Percentiles rank a stretch among this genome's conserved stretches.
These are phyloP conservation scores for Austropuccinia psidii DNA, from an alignment of 1,284 basidiomycete species.

Conservation along the genomic window DNA sequence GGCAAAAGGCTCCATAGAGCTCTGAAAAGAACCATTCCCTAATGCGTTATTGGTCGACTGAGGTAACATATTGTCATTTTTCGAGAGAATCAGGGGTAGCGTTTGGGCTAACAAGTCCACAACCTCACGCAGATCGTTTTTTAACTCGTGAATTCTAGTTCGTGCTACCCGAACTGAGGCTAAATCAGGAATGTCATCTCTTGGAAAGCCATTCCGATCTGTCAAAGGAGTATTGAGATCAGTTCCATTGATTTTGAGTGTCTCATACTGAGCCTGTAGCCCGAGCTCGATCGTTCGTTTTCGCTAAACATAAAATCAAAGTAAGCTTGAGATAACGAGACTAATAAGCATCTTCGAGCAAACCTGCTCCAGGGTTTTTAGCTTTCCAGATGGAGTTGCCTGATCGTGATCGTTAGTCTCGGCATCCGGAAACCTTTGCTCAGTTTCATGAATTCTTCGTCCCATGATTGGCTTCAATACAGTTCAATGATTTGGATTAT, in stretches of 20 bases:
- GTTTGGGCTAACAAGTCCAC: slow-evolving; percentile 11
- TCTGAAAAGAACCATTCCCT: neutral
- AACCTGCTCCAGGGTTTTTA: too few species aligned
- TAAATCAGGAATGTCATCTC: slow-evolving; percentile 30
- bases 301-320: too few species aligned
- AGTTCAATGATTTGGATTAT: too few species aligned
- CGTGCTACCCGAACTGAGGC: slow-evolving; percentile 19
- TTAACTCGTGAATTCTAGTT: slow-evolving; percentile 17
- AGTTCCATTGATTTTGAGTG: neutral
- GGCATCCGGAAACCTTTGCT: too few species aligned
- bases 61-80: too few species aligned
- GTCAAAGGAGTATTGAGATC: slow-evolving; percentile 15
- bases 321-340: too few species aligned
- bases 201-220: slow-evolving; percentile 15
- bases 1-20: slow-evolving; percentile 11
- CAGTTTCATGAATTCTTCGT: too few species aligned
- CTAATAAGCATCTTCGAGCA: too few species aligned
- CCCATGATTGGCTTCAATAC: too few species aligned
- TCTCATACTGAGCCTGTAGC: neutral
- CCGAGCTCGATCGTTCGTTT: slow-evolving; percentile 4
- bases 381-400: too few species aligned
- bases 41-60: neutral
- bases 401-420: too few species aligned
- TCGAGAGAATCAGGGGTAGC: neutral
- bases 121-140: neutral